phyloP scores from a whole-genome alignment of 805 yeast species.

The Starmerella floricola region DNA sequence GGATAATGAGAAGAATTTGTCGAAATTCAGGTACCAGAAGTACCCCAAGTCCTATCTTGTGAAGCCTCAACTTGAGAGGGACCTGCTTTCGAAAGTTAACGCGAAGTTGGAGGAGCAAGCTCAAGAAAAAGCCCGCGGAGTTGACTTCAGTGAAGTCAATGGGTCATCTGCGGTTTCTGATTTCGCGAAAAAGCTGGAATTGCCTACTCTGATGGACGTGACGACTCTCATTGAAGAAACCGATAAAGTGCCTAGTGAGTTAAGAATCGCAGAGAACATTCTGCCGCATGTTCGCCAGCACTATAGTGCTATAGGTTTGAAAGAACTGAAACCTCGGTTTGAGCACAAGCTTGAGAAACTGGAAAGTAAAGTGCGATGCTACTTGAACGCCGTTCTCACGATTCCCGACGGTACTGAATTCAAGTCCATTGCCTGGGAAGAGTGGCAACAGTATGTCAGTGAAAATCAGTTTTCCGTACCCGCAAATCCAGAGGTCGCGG shows the following conservation, averaged over 20 bases:
- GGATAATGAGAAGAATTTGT: slow-evolving; percentile 4
- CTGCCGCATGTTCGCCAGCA: slow-evolving; percentile 8
- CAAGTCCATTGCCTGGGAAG: slow-evolving; percentile 13
- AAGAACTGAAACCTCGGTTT: slow-evolving; percentile 7
- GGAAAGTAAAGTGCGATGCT: slow-evolving; percentile 19
- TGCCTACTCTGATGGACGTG: slow-evolving; percentile 6
- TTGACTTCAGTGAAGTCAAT: slow-evolving; percentile 1
- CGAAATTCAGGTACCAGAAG: slow-evolving; percentile 2
- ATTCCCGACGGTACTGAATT: slow-evolving; percentile 1
- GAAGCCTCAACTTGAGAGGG: slow-evolving; percentile 13
- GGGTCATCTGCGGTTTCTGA: slow-evolving; percentile 9
- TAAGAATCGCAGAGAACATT: slow-evolving; percentile 5
- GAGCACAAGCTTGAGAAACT: slow-evolving; percentile 7
- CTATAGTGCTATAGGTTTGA: not conserved
- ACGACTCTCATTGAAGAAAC: not conserved
- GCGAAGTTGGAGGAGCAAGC: not conserved
- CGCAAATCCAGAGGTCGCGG: slow-evolving; percentile 7
- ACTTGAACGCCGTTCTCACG: slow-evolving; percentile 20
- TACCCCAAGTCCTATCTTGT: slow-evolving; percentile 8
- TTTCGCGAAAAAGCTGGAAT: slow-evolving; percentile 3
- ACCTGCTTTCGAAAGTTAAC: not conserved
- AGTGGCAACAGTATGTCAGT: slow-evolving; percentile 23
- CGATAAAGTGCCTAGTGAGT: slow-evolving; percentile 2
- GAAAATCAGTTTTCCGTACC: slow-evolving; percentile 14
- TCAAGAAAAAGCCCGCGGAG: not conserved